phyloP scores from a whole-genome alignment of 2,329 filamentous ascomycete genomes.

The Seiridium unicorne region DNA sequence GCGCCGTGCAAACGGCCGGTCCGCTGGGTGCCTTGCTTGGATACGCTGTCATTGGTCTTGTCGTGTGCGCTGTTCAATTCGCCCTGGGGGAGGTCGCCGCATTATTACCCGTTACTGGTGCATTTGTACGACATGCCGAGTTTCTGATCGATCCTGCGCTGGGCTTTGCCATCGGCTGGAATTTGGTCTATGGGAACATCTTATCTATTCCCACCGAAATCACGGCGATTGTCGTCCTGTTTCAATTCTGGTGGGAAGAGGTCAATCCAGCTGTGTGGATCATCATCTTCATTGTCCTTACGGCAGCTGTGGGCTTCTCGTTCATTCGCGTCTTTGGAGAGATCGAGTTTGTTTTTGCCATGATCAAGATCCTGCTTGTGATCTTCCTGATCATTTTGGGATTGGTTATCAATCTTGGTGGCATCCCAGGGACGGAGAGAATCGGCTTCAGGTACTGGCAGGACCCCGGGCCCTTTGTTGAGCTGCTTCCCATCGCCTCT shows the following conservation, averaged over 20 bases:
- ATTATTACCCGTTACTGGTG: conserved; percentile 60
- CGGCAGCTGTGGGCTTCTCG: conserved; percentile 56
- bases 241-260: conserved; percentile 67
- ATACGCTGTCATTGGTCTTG: conserved; percentile 54
- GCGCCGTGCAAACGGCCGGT: conserved; percentile 49
- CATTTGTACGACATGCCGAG: conserved; percentile 59
- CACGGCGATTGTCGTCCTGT: conserved; percentile 60
- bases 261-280: conserved; percentile 53
- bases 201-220: conserved; percentile 59
- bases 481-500: conserved; percentile 50
- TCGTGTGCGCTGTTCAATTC: conserved; percentile 57
- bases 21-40: conserved; percentile 47
- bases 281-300: conserved; percentile 47
- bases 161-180: conserved; percentile 54
- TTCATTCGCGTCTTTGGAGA: conserved; percentile 61
- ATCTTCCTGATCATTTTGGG: conserved; percentile 61
- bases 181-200: conserved; percentile 53
- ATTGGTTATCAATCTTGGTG: conserved; percentile 61
- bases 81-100: conserved; percentile 61
- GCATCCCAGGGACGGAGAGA: conserved; percentile 54
- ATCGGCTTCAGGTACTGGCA: conserved; percentile 71
- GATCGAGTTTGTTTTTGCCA: conserved; percentile 51
- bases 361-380: conserved; percentile 60
- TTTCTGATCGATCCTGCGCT: conserved; percentile 61
- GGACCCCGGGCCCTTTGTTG: conserved; percentile 65